A percentile compares a stretch with the other conserved stretches of the same genome.
Evolutionary conservation across 2,329 filamentous ascomycete genomes (phyloP).

Genomic region (Fonsecaea monophora): DNA sequence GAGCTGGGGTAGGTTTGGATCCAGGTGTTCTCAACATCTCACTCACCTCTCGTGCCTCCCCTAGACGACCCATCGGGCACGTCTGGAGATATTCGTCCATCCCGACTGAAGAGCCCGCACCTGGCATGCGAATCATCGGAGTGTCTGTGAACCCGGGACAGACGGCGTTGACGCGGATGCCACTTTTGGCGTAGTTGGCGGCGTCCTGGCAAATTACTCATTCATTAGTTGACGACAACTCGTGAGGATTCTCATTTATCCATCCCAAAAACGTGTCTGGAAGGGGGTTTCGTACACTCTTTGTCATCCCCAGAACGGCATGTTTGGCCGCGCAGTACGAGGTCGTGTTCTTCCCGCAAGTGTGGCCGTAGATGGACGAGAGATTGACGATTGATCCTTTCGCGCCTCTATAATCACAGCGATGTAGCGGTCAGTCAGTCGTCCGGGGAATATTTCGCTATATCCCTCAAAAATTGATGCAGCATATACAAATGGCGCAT

Average conservation of each 20-base stretch:
- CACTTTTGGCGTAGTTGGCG: slow-evolving; percentile 9
- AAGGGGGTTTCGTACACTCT: not conserved
- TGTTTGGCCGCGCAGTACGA: slow-evolving; percentile 18
- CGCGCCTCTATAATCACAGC: not conserved
- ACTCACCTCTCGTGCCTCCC: slow-evolving; percentile 18
- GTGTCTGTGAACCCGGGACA: slow-evolving; percentile 19
- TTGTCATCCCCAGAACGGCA: slow-evolving; percentile 17
- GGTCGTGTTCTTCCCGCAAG: slow-evolving; percentile 2
- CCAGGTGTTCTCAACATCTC: not conserved
- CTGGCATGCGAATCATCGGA: slow-evolving; percentile 7
- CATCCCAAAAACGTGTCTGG: not conserved
- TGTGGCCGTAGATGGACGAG: slow-evolving; percentile 21
- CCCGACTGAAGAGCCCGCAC: slow-evolving; percentile 7
- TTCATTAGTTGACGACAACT: not conserved
- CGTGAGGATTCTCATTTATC: not conserved
- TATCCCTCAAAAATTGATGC: not conserved
- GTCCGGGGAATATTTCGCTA: not conserved
- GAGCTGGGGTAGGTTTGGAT: not conserved
- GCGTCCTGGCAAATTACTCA: slow-evolving; percentile 7
- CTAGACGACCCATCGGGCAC: slow-evolving; percentile 12
- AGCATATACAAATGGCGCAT: not conserved
- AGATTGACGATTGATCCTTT: slow-evolving; percentile 17
- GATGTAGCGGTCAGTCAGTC: not conserved
- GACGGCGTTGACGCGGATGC: slow-evolving; percentile 21
- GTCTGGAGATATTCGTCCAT: slow-evolving; percentile 14